Evolutionary conservation across 768 basidiomycete species (phyloP), one percentile per base, ranked within the genome.

Genomic region (Melanogaster broomeanus): DNA sequence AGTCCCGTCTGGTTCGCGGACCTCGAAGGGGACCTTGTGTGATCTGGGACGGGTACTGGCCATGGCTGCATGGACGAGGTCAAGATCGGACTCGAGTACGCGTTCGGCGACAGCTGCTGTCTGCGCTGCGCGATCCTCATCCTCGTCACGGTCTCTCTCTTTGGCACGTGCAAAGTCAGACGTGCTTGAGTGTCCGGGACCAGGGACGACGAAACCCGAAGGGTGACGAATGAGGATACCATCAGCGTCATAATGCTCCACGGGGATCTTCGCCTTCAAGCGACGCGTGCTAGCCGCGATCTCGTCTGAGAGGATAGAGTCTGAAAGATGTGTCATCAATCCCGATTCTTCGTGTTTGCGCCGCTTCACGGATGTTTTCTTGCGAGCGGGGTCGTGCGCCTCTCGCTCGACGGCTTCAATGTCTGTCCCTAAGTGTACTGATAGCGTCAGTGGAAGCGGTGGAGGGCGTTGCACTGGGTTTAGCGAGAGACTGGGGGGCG

Each of bases 21-120:
- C 65, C 56, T 78, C 77, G 21, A 73, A 74, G 1, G 77, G 77
- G 6, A 77, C 66, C 61, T 78, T 77, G 55, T 71, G 69, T 5
- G 34, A 42, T 16, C 56, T 48, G 10, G 61, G 59, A 6, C 63
- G 55, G 1, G 62, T 65, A 8, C 57, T 67, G 2, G 66, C 53
- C 33, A 50, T 39, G 12, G 49, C 27, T 16, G 51, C 63, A 2
- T 60, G 27, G 40, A 70, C 58, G 18, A 60, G 27, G 24, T 66
- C 61, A 45, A 65, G 53, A 25, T 67, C 54, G 18, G 65, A 67
- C 48, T 72, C 66, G 34, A 62, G 61, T 21, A 72, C 72, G 6
- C 67, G 51, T 13, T 58, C 54, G 10, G 68, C 64, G 19, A 73
- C 64, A 2, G 71, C 62, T 0, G 55, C 66, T 2, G 67, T 72